Percentiles rank a stretch among this genome's conserved stretches.
Evolutionary conservation across 805 yeast species (phyloP).

Genomic region (Wilhelminamyces savonicus): DNA sequence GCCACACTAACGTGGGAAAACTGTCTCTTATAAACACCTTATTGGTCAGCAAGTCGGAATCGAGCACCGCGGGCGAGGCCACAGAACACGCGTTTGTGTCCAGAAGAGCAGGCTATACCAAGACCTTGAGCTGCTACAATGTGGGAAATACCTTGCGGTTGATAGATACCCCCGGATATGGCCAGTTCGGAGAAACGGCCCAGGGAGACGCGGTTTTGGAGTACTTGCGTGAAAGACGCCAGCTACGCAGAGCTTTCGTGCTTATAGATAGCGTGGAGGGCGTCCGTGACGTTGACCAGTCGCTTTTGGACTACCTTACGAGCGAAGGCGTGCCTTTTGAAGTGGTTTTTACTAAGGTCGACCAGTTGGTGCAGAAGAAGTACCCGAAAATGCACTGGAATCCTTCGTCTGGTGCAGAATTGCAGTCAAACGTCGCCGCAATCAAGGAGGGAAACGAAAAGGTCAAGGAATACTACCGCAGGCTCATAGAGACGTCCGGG

Average conservation of each 20-base stretch:
- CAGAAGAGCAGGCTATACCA: constrained; percentile 50
- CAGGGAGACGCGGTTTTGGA: constrained; percentile 70
- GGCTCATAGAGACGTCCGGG: constrained; percentile 28
- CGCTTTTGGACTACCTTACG: constrained; percentile 44
- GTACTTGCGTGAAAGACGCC: constrained; percentile 51
- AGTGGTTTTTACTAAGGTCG: constrained; percentile 72
- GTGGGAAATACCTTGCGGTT: constrained; percentile 57
- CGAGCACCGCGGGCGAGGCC: constrained; percentile 15
- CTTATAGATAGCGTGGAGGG: constrained; percentile 60
- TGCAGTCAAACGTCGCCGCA: too few species aligned
- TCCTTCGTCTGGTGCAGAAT: too few species aligned
- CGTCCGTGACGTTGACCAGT: constrained; percentile 48
- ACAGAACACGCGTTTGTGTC: constrained; percentile 49
- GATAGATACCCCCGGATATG: constrained; percentile 91
- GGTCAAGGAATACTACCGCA: constrained; percentile 20
- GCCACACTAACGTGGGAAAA: constrained; percentile 84
- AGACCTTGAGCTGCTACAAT: constrained; percentile 66
- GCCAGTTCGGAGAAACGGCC: constrained; percentile 52
- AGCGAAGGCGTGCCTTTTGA: constrained; percentile 63
- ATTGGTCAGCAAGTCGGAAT: constrained; percentile 32
- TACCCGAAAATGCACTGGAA: constrained; percentile 12
- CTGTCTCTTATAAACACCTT: constrained; percentile 67
- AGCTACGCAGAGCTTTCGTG: constrained; percentile 53
- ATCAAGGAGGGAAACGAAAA: constrained; percentile 19
- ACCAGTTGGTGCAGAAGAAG: constrained; percentile 35